A percentile compares a stretch with the other conserved stretches of the same genome.
Evolutionary conservation across 2,329 filamentous ascomycete genomes (phyloP).

Genomic region (Venturia oleaginea): DNA sequence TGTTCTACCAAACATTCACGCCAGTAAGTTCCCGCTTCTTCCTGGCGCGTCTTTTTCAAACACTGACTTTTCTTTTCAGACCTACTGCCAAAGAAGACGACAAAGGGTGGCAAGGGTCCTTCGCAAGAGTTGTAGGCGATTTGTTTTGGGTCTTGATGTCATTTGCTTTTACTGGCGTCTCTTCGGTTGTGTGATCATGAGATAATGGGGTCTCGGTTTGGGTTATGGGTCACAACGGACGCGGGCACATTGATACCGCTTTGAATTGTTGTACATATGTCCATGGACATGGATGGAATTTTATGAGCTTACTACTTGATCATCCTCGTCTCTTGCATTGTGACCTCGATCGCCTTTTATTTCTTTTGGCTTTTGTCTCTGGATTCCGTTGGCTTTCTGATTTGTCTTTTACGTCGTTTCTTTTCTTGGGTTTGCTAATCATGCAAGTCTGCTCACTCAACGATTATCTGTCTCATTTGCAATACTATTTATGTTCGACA

Average conservation of each 20-base stretch:
- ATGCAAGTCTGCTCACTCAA: background rate
- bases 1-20: slow-evolving; percentile 95
- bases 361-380: background rate
- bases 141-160: slow-evolving; percentile 23
- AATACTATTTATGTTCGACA: too few species aligned
- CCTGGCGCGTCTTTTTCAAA: background rate
- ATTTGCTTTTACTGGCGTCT: slow-evolving; percentile 39
- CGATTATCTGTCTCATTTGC: background rate
- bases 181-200: slow-evolving; percentile 48
- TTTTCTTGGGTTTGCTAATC: too few species aligned
- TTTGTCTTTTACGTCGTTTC: background rate
- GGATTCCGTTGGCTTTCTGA: background rate
- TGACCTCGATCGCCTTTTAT: background rate
- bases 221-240: slow-evolving; percentile 44
- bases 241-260: slow-evolving; percentile 19
- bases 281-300: slow-evolving; percentile 41
- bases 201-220: slow-evolving; percentile 68
- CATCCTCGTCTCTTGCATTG: background rate
- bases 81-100: slow-evolving; percentile 98
- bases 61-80: slow-evolving; percentile 48
- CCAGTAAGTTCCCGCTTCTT: slow-evolving; percentile 58
- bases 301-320: slow-evolving; percentile 23
- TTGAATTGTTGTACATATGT: slow-evolving; percentile 54
- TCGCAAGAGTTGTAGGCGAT: slow-evolving; percentile 84
- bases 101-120: slow-evolving; percentile 83